A percentile compares a stretch with the other conserved stretches of the same genome.
phyloP scores from a whole-genome alignment of 2,329 filamentous ascomycete species.

The Diaporthe helianthi region DNA sequence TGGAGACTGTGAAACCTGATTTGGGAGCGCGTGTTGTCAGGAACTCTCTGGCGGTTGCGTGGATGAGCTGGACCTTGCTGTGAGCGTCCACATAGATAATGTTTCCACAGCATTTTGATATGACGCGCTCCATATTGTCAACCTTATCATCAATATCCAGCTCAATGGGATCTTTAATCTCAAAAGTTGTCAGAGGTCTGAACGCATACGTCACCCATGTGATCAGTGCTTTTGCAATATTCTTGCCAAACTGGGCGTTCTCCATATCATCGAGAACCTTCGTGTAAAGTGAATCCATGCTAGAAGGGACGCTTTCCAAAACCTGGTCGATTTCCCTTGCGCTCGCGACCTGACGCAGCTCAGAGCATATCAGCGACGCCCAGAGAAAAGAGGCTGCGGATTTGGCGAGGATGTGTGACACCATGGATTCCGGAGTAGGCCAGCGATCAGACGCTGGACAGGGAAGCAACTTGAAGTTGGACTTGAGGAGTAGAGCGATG shows the following conservation, averaged over 20 bases:
- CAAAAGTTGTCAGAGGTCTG: slow-evolving; percentile 38
- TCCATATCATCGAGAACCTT: slow-evolving; percentile 41
- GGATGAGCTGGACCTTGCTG: slow-evolving; percentile 39
- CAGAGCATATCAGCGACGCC: slow-evolving; percentile 40
- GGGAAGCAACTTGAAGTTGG: slow-evolving; percentile 38
- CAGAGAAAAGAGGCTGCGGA: slow-evolving; percentile 43
- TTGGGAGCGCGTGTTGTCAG: slow-evolving; percentile 32
- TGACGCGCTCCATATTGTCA: slow-evolving; percentile 37
- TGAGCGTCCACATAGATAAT: slow-evolving; percentile 40
- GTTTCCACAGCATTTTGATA: slow-evolving; percentile 40
- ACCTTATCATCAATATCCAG: slow-evolving; percentile 41
- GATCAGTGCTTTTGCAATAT: slow-evolving; percentile 39
- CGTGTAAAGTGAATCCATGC: slow-evolving; percentile 42
- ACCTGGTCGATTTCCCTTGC: slow-evolving; percentile 38
- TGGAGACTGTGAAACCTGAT: slow-evolving; percentile 40
- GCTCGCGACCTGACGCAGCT: slow-evolving; percentile 41
- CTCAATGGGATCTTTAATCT: slow-evolving; percentile 40
- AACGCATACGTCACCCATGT: slow-evolving; percentile 41
- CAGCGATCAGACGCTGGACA: slow-evolving; percentile 13
- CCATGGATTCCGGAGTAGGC: slow-evolving; percentile 30
- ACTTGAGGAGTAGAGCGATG: slow-evolving; percentile 38
- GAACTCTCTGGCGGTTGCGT: slow-evolving; percentile 42
- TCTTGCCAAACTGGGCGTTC: slow-evolving; percentile 38
- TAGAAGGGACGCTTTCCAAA: slow-evolving; percentile 38
- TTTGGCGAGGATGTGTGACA: slow-evolving; percentile 38